These are phyloP conservation scores for Handroanthus guayacan DNA, from an alignment of 257 asterid genomes.

Conservation along the genomic window DNA sequence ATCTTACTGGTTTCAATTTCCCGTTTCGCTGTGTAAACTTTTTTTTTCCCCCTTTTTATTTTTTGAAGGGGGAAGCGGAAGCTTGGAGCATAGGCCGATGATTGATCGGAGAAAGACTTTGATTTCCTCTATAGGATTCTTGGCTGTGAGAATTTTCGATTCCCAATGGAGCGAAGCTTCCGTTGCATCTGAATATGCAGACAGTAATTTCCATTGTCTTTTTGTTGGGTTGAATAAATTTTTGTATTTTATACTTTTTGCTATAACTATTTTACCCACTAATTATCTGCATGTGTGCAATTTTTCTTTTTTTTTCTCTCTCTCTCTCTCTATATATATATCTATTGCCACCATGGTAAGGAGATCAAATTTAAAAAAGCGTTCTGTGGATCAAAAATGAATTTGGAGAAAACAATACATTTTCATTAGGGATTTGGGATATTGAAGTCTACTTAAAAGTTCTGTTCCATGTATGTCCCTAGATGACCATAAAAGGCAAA, in stretches of 20 bases:
- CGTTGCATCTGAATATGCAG: constrained; percentile 76
- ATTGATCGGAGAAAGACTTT: constrained; percentile 69
- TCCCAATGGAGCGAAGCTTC: constrained; percentile 48
- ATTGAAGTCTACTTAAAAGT: neutral
- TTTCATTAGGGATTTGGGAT: neutral
- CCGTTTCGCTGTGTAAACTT: neutral
- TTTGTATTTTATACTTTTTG: neutral
- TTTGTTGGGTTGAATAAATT: neutral
- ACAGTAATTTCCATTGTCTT: constrained; percentile 60
- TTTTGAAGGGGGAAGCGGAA: constrained; percentile 49
- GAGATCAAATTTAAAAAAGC: neutral
- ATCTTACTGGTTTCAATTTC: constrained; percentile 11
- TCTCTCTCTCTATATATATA: neutral
- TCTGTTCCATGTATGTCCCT: neutral
- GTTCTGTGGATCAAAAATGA: neutral
- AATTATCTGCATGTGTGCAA: neutral
- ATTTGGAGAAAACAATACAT: neutral
- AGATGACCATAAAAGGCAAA: neutral
- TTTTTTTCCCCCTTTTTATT: neutral
- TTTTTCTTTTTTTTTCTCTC: neutral
- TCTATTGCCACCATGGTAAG: neutral
- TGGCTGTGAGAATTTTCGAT: constrained; percentile 44
- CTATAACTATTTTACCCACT: neutral
- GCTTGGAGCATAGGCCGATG: constrained; percentile 40
- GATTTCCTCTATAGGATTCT: constrained; percentile 62